phyloP scores from a whole-genome alignment of 148 eudicot genomes.

The Arctostaphylos glauca region DNA sequence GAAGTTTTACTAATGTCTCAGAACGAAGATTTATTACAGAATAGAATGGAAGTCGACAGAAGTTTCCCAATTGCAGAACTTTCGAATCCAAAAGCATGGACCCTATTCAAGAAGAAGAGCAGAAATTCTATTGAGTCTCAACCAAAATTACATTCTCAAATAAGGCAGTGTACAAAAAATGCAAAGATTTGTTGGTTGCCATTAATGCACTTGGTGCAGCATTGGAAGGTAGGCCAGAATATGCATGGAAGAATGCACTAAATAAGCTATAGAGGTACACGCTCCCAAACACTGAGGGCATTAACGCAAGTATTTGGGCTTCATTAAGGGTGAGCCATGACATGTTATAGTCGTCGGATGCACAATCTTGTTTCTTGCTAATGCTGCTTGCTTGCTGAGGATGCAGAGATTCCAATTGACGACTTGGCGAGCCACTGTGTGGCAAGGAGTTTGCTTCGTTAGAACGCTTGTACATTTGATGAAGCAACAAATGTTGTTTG shows the following conservation, averaged over 20 bases:
- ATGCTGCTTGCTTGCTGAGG: constrained; percentile 19
- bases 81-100: neutral
- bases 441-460: neutral
- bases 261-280: no score
- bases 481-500: no score
- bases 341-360: no score
- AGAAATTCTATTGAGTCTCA: neutral
- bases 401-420: constrained; percentile 13
- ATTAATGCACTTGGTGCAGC: neutral
- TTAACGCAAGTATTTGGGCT: no score
- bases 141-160: neutral
- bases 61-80: neutral
- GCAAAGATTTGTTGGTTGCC: no score
- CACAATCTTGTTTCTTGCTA: neutral
- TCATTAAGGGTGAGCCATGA: neutral
- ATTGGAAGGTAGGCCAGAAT: no score
- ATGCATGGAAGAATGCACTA: no score
- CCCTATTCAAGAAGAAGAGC: neutral
- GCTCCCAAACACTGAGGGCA: no score
- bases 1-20: constrained; percentile 19
- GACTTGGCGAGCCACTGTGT: constrained; percentile 1
- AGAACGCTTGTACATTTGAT: neutral
- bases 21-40: neutral
- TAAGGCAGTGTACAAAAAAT: neutral
- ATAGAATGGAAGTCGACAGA: neutral